Base-by-base conservation (phyloP, 352 stramenopile species). In the Thalassiosira hispida region DNA sequence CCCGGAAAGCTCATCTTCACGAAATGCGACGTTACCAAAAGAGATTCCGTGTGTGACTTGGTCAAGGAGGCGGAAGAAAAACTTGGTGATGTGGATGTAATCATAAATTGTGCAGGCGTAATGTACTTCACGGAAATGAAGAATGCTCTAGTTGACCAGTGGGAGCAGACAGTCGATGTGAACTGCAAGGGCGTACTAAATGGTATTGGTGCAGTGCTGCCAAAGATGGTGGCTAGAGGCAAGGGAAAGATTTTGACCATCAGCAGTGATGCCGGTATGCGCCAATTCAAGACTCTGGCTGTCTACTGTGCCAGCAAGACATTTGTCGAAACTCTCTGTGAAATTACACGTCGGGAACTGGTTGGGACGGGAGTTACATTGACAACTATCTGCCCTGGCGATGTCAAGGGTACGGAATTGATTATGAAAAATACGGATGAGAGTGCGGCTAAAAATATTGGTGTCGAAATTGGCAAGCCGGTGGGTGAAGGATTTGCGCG, bases 161-260 rank as follows among this genome's bases (percentile, higher is more conserved):
- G 95, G 94, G 90, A 97, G 59, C 86, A 93, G 74, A 96, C 92
- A 9, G 93, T 98, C 49, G 95, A 97, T 80, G 94, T 97, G 56
- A 98, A 98, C 78, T 97, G 94, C 88, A 97, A 96, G 73, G 95
- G 94, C 25, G 86, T 93, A 22, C 85, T 97, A 55, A 95, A 97
- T 83, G 93, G 93, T 27, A 90, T 96, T 61, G 93, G 73, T n/a
- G 51, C 57, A 25, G 73, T 77, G 38, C 31, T 86, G 11, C 73
- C 73, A 29, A 42, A 64, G 40, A 83, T 86, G 72, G 27, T 77
- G 0, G n/a, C 52, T 53, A 23, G 57, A 7, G 62, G 62, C 14
- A 82, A 71, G 29, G 79, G 79, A 49, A 77, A 86, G 31, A 85
- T 90, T 59, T 60, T 87, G 16, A 79, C 59, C 31, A 87, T 86